Evolutionary conservation across 139 green algal genomes (phyloP), one percentile per base, ranked within the genome.

Genomic region (Chlorella sp.): DNA sequence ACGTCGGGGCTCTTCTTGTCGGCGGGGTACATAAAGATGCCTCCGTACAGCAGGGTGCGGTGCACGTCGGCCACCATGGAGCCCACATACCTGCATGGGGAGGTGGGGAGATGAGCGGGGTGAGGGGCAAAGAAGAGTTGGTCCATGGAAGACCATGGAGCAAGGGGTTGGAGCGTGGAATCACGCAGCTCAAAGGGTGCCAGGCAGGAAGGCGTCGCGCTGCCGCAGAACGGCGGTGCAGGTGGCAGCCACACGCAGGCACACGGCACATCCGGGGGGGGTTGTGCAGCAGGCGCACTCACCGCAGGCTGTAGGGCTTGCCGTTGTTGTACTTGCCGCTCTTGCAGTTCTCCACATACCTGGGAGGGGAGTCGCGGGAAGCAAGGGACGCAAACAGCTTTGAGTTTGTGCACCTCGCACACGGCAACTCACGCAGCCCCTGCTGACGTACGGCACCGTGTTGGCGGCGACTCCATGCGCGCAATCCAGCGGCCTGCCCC

Each of bases 11-110:
- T 91, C 82, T 95, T 96, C 44, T 85, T 88, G 84, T 96, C 93
- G 16, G 93, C 88, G 0, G 93, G 93, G 85, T 96, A 96, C 87
- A 94, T 79, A 85, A 95, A 96, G 65, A 94, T 88, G 70, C 93
- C 93, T 36, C 93, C 93, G 54, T 96, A 96, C 65, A 96, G 88
- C 28, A 96, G 84, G 7, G 93, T 96, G 64, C 93, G 81, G 82
- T 96, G 93, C 58, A 96, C 92, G 80, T 96, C 93, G 13, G 93
- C 93, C 54, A 96, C 92, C 93, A 96, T 95, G 79, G 86, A 93
- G 69, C 85, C 93, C 11, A 96, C 92, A 87, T 96, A 96, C 24
- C 51, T 60, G 51, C 51, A 24, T 11, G 16, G 51, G 51, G 51
- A 24, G 51, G 51, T 2, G 11, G 24, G 51, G 14, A 3, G 9